Evolutionary conservation across 108 stramenopile species (phyloP), one percentile per base, ranked within the genome.

Genomic region (Cyclotella choctawhatcheeana): DNA sequence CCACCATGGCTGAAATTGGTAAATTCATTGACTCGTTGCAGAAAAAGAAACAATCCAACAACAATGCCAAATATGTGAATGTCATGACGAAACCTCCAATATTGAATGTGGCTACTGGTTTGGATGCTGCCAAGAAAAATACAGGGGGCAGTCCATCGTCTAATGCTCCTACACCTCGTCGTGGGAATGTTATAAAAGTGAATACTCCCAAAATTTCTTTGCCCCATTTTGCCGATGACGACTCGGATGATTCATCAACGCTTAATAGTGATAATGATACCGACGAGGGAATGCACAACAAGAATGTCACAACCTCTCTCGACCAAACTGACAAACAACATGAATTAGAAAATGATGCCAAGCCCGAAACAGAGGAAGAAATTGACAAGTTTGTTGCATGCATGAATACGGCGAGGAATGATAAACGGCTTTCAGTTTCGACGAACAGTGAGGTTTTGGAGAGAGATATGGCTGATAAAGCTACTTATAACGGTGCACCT

Each of bases 11-110:
- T 33, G 37, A 69, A 43, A 55, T 69, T 6, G 52, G 67, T 27
- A 0, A 56, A 0, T 69, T 69, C 27, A 69, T 69, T 44, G 67
- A 69, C 34, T 69, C 55, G 2, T 29, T 69, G 22, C 67, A 56
- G 7, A 55, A 52, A 20, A 67, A 67, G 33, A 48, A 48, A 37
- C 0, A n/a, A 17, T 27, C 24, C 37, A 40, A 40, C 37, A 40
- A 40, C 37, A 40, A 40, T 12, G 12, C 8, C 37, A 40, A 12
- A 6, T 8, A 12, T 12, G 12, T 6, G 8, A 40, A 40, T 40
- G 37, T 40, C n/a, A n/a, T n/a, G n/a, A n/a, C n/a, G n/a, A n/a
- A 40, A 40, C 6, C 37, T 40, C 37, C 37, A 40, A 40, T 40
- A 40, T 40, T 40, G 37, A 40, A 40, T 40, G 37, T 12, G 12